Evolutionary conservation across 2,329 filamentous ascomycete species (phyloP), one percentile per base, ranked within the genome.

Genomic region (Aspergillus udagawae): DNA sequence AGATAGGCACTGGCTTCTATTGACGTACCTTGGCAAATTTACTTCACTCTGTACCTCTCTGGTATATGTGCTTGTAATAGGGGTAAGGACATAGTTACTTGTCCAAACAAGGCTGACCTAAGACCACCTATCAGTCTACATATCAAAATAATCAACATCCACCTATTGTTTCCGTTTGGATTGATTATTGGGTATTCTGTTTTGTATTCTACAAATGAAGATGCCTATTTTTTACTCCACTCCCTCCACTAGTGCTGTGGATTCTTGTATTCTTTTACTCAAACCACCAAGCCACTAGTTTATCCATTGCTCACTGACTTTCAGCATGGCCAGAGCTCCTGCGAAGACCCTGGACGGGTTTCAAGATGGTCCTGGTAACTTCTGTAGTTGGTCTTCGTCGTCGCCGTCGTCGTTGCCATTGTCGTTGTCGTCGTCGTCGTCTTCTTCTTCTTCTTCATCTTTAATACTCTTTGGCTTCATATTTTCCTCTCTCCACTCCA

Each of bases 321-420:
- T 53, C 42, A 32, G 44, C 52, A 63, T 65, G 63, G 61, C 59
- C 63, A 63, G 63, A 65, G 63, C 63, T 65, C 60, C 61, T 57
- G 32, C 52, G 61, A 59, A 60, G 62, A 65, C 63, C 63, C 62
- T 64, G 63, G 62, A 61, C 57, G 50, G 53, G 63, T 65, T 65
- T 65, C 63, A 65, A 63, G 63, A 65, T 65, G 59, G 55, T 58
- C 54, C 41, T 56, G 23, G 20, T 28, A 35, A 32, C 27, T 20
- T 35, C 49, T 25, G 28, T 41, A 28, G 29, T 25, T 20, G 25
- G 29, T 28, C 32, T 41, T 8, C n/a, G 21, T 25, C 49, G 20
- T 27, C 49, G 23, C 4, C n/a, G 21, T 25, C 49, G 20, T n/a
- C 49, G 23, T 52, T 10, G 7, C 7, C 17, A 8, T 45, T 42